Evolutionary conservation across 1,284 basidiomycete species (phyloP), one percentile per base, ranked within the genome.

Genomic region (Puccinia triticina): DNA sequence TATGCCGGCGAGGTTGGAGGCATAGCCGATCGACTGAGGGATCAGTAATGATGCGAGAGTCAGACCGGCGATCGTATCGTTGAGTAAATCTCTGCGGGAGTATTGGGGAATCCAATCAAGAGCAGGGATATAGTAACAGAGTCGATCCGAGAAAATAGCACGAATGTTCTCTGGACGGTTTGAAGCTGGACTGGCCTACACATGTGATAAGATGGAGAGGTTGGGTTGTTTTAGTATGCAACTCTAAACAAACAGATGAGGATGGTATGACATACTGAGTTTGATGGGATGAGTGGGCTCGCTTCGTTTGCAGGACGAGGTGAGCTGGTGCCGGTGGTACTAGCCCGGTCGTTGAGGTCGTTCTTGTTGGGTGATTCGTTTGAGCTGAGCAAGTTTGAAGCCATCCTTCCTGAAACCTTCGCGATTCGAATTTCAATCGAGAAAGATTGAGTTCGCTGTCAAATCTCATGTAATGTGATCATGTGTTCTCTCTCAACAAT

Each of bases 21-120:
- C 94, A 86, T 97, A 98, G 85, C 93, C 94, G 87, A 98, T 93
- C 0, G 93, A 85, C 87, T 95, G 94, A 3, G 95, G 95, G 84
- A 97, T 93, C 71, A 97, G 89, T 88, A 97, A 92, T 83, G 92
- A 94, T 11, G 95, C 93, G 10, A 96, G 85, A 0, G 95, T 95
- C 23, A 95, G 85, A 4, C 94, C 95, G 18, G 94, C 93, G 0
- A 94, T 89, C 11, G 94, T 85, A 87, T 97, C 95, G n/a, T 83
- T 50, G 21, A 80, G 50, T 3, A 79, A 53, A 34, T 75, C 80
- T 16, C 59, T 26, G 12, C 46, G 29, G 46, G 80, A 82, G 64
- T 82, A 82, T 23, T 64, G 72, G 26, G 80, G 80, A 40, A 82
- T 82, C 81, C 81, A 82, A 57, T 82, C 81, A 21, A 77, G 59